Conservation (phyloP, 1,139 yeast species). For the Lodderomyces margitis region DNA sequence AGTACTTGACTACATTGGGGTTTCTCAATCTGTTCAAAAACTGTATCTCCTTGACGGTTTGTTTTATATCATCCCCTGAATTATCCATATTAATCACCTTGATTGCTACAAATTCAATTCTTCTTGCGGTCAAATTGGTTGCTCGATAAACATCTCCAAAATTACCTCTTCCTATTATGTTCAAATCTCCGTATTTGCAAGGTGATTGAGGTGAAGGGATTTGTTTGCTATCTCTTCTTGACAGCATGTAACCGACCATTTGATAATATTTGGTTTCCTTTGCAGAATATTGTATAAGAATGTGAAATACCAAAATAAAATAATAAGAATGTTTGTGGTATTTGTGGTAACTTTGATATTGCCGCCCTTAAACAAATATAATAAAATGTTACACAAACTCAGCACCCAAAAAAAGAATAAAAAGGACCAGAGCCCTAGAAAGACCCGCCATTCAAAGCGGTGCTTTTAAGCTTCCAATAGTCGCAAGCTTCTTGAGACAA, state of each 20-base stretch:
- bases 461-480: conserved; percentile 52
- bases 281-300: not conserved
- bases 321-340: not conserved
- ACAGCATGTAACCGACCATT: conserved; percentile 3
- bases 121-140: conserved; percentile 18
- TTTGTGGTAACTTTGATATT: not conserved
- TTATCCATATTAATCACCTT: conserved; percentile 78
- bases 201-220: conserved; percentile 7
- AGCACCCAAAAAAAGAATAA: conserved; percentile 2
- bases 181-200: conserved; percentile 37
- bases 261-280: not conserved
- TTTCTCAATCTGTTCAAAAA: conserved; percentile 64
- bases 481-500: conserved; percentile 42
- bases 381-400: not conserved
- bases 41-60: conserved; percentile 70
- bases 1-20: conserved; percentile 64
- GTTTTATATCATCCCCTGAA: conserved; percentile 63
- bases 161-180: conserved; percentile 78
- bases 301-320: not conserved
- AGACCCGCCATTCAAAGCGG: conserved; percentile 28
- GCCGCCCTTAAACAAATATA: not conserved
- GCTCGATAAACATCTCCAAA: conserved; percentile 87
- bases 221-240: conserved; percentile 2
- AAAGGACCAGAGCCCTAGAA: no score
- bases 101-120: conserved; percentile 48